phyloP scores from a whole-genome alignment of 2,329 filamentous ascomycete species.

The Colletotrichum neosansevieriae region DNA sequence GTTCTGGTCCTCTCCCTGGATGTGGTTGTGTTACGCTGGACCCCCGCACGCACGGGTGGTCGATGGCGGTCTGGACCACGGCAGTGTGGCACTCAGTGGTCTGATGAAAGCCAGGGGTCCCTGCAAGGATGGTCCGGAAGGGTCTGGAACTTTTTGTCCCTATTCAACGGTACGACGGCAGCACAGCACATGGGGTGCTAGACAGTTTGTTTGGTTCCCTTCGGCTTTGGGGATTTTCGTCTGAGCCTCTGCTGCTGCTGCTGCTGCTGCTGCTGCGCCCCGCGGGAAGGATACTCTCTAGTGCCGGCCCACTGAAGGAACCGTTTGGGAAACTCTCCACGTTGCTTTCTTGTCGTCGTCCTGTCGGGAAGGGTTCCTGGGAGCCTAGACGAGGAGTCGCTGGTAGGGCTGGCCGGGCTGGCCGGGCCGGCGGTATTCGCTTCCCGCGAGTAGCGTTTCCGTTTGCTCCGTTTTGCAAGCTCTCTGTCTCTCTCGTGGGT shows the following conservation, averaged over 20 bases:
- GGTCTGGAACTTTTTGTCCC: conserved; percentile 27
- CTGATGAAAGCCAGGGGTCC: conserved; percentile 21
- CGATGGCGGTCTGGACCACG: conserved; percentile 37
- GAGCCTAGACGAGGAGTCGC: too few species aligned
- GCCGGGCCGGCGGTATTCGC: too few species aligned
- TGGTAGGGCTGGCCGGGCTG: too few species aligned
- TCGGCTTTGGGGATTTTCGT: conserved; percentile 22
- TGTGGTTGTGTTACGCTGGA: conserved; percentile 12
- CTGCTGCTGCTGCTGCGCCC: conserved; percentile 14
- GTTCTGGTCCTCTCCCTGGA: not conserved
- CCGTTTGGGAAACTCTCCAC: too few species aligned
- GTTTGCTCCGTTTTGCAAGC: too few species aligned
- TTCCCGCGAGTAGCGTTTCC: too few species aligned
- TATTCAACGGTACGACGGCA: conserved; percentile 8
- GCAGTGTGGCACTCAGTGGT: conserved; percentile 27
- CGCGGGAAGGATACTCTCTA: conserved; percentile 18
- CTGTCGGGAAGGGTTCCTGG: too few species aligned
- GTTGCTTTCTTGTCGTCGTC: too few species aligned
- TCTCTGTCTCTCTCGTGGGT: too few species aligned
- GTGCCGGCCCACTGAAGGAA: not conserved
- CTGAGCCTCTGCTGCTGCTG: conserved; percentile 10
- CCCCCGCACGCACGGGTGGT: conserved; percentile 33
- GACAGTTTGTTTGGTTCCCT: not conserved
- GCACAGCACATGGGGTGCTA: not conserved
- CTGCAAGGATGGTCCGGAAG: conserved; percentile 32